Base-by-base conservation (phyloP, 2,329 filamentous ascomycete species). In the Hypoxylon sp. region DNA sequence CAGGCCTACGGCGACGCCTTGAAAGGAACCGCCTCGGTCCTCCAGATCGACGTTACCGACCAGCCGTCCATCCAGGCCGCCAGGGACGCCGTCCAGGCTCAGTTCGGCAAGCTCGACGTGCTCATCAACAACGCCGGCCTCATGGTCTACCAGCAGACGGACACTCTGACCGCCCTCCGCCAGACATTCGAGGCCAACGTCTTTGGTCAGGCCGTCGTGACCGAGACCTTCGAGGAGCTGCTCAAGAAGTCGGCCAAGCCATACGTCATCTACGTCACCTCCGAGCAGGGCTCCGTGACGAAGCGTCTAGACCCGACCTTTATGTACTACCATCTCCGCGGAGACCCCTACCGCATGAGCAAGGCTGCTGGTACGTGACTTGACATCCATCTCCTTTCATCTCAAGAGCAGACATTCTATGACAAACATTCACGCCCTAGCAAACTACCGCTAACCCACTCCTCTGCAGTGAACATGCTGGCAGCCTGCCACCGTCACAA, bases 71-170 rank as follows among this genome's bases (percentile, higher is more conserved):
- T 89, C 48, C 71, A 79, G 24, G 76, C 77, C 1, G 76, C 87
- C 10, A 81, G 80, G 17, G 67, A 82, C 1, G 77, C 84, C 35
- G 74, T 89, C 40, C 73, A 77, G 4, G 70, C 75, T 42, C 77
- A 79, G 53, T 79, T 82, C 62, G 73, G 70, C 33, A 69, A 65
- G 35, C 79, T 90, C 48, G 83, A 86, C 60, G 80, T 88, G 37
- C 75, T 88, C 11, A 75, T 84, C 73, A 82, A 80, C 73, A 82
- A 81, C 54, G 86, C 87, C 1, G 88, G 87, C 4, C 82, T 88
- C 38, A 73, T 79, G 3, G 77, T 83, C 10, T 75, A 79, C 52
- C 78, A 81, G 45, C 78, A 77, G 1, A 67, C 74, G 49, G 77
- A 81, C 61, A 77, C 84, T 0, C 86, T 86, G 74, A 79, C 84